Conservation (phyloP, 768 basidiomycete species). For the Amanita molliuscula region DNA sequence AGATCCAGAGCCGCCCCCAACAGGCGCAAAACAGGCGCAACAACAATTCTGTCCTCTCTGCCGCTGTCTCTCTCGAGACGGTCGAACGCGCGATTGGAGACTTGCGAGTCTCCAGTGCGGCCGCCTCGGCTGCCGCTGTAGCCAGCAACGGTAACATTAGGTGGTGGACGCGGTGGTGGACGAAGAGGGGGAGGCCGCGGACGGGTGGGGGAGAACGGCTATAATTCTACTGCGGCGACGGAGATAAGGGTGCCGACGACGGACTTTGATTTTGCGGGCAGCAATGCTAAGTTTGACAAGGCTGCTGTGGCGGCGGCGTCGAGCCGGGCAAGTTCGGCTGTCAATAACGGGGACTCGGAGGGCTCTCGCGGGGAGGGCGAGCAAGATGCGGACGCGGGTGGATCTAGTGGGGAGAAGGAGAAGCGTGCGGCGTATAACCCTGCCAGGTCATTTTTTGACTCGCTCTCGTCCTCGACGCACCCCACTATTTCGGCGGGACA, state of each 20-base stretch:
- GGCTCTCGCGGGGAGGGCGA: constrained; percentile 18
- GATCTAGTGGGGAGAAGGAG: constrained; percentile 23
- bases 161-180: constrained; percentile 18
- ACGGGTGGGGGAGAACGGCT: constrained; percentile 11
- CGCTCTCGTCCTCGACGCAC: constrained; percentile 33
- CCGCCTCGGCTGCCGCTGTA: constrained; percentile 1
- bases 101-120: constrained; percentile 28
- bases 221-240: background rate
- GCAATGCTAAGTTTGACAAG: constrained; percentile 79
- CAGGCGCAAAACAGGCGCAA: constrained; percentile 11
- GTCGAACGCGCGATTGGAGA: constrained; percentile 45
- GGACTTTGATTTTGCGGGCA: constrained; percentile 75
- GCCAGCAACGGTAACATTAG: constrained; percentile 7
- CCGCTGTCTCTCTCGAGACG: constrained; percentile 65
- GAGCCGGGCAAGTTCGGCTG: constrained; percentile 4
- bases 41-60: constrained; percentile 57
- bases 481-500: constrained; percentile 29
- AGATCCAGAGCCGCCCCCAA: constrained; percentile 12
- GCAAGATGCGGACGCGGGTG: constrained; percentile 9
- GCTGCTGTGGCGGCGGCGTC: constrained; percentile 32
- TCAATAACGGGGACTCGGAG: constrained; percentile 12
- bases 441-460: constrained; percentile 74
- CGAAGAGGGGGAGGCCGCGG: background rate
- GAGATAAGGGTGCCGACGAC: constrained; percentile 60
- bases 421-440: constrained; percentile 56